Percentiles rank a stretch among this genome's conserved stretches.
Conservation (phyloP, 176 grass and related monocot genomes). For the Urochloa ruziziensis region DNA sequence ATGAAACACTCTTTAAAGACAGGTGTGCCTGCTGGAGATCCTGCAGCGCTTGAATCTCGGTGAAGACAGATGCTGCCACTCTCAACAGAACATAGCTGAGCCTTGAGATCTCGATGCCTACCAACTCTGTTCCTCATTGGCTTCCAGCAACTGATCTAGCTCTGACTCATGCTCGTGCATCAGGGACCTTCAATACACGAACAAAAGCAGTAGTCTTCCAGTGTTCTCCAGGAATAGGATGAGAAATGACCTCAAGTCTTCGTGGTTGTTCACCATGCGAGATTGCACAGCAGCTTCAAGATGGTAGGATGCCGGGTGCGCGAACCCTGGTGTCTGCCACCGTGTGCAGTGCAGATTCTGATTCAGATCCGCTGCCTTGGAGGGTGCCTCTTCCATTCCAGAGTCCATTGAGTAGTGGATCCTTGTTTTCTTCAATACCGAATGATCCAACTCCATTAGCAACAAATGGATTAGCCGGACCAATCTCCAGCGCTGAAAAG, state of each 20-base stretch:
- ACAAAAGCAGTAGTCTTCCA: slow-evolving; percentile 69
- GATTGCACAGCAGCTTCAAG: no score
- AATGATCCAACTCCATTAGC: slow-evolving; percentile 11
- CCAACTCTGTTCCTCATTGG: slow-evolving; percentile 73
- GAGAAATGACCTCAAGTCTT: slow-evolving; percentile 63
- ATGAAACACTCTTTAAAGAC: slow-evolving; percentile 46
- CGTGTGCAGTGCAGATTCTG: slow-evolving; percentile 49
- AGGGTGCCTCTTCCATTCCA: neutral
- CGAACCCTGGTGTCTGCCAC: no score
- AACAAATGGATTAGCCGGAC: neutral
- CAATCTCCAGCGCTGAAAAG: slow-evolving; percentile 1
- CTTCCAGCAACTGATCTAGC: slow-evolving; percentile 67
- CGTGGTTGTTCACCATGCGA: neutral
- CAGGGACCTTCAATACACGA: slow-evolving; percentile 58
- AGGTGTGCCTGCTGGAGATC: slow-evolving; percentile 43
- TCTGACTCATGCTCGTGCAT: slow-evolving; percentile 34
- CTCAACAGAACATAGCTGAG: slow-evolving; percentile 67
- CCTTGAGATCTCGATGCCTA: slow-evolving; percentile 68
- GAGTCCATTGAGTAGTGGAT: slow-evolving; percentile 1
- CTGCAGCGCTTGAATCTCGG: slow-evolving; percentile 50
- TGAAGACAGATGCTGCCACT: slow-evolving; percentile 56
- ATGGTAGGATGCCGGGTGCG: no score
- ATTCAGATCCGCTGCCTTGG: neutral
- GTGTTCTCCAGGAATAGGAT: slow-evolving; percentile 69
- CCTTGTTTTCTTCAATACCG: slow-evolving; percentile 8